Conservation (phyloP, 2,329 filamentous ascomycete genomes). For the Calonectria crousiana region DNA sequence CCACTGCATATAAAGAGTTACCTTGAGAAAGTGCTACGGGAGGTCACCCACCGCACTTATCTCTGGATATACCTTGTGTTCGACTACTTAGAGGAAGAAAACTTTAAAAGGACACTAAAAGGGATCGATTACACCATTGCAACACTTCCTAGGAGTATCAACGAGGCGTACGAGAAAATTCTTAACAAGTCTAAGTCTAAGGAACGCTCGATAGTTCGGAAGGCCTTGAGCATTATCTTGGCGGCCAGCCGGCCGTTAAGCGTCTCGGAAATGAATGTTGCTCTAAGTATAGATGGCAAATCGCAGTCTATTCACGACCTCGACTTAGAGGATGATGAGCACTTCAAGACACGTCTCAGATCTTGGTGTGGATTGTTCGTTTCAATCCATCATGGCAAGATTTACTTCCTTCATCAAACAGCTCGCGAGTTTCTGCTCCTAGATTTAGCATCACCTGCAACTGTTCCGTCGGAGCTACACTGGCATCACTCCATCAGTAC, state of each 20-base stretch:
- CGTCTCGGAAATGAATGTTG: constrained; percentile 45
- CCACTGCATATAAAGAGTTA: constrained; percentile 32
- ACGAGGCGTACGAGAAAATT: constrained; percentile 47
- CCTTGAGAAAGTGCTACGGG: constrained; percentile 33
- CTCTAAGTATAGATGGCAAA: constrained; percentile 34
- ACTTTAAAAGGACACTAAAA: constrained; percentile 37
- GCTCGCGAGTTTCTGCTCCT: constrained; percentile 47
- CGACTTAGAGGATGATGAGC: constrained; percentile 35
- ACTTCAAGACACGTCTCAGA: constrained; percentile 36
- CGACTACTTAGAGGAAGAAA: constrained; percentile 41
- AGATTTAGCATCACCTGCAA: constrained; percentile 4
- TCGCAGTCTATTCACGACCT: constrained; percentile 27
- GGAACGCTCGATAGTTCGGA: constrained; percentile 25
- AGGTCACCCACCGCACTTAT: constrained; percentile 49
- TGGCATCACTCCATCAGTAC: constrained; percentile 38
- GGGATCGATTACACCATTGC: constrained; percentile 34
- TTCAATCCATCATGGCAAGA: constrained; percentile 3
- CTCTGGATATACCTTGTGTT: constrained; percentile 54
- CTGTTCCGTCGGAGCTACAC: not conserved
- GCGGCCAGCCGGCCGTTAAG: constrained; percentile 43
- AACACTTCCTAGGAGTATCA: constrained; percentile 45
- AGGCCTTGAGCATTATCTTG: constrained; percentile 42
- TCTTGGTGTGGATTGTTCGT: constrained; percentile 46
- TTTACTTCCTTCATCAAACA: constrained; percentile 49
- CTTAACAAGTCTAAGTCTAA: constrained; percentile 30